Base-by-base conservation (phyloP, 345 rosid genomes). In the Lumnitzera littorea region DNA sequence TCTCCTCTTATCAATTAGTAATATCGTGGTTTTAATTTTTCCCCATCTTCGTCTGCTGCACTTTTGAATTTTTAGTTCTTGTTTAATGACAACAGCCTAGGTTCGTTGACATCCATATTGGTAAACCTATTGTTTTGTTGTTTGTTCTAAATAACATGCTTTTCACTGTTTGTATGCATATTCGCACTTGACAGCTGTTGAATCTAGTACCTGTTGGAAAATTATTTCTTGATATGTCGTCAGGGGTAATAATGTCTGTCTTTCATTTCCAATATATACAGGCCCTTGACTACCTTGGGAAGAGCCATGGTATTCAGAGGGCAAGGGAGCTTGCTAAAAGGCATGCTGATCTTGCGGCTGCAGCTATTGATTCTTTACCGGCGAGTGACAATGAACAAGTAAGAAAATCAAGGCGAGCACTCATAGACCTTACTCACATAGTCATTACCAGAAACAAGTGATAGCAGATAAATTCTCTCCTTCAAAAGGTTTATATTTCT, bases 231-330 rank as follows among this genome's bases (percentile, higher is more conserved):
- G 29, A 27, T 20, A 25, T 23, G 16, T 68, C 13, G 31, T 53
- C 46, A 29, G n/a, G n/a, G 3, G 8, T 15, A 6, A 24, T 25
- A 23, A 48, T 27, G 15, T 29, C 14, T 3, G 43, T 46, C 3
- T 3, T 73, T 49, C 25, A 53, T 48, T 36, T 56, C 31, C 31
- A 27, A 27, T 58, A 48, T 71, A 70, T 36, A 48, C 82, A 94
- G 95, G 97, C 86, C 14, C 71, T 94, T 9, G 89, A 84, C 56
- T 90, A 86, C 78, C 92, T 94, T n/a, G 85, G 91, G 27, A 94
- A 83, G 85, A 94, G 99, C 68, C 72, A 65, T 2, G 97, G 97
- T 52, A 90, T 94, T 66, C 91, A 86, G 53, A 88, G 69, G 70
- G 75, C 97, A 12, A 82, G 76, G 74, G 97, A 94, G 63, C 76